Evolutionary conservation across 179 eudicot genomes (phyloP), one percentile per base, ranked within the genome.

Genomic region (Drosera spatulata): DNA sequence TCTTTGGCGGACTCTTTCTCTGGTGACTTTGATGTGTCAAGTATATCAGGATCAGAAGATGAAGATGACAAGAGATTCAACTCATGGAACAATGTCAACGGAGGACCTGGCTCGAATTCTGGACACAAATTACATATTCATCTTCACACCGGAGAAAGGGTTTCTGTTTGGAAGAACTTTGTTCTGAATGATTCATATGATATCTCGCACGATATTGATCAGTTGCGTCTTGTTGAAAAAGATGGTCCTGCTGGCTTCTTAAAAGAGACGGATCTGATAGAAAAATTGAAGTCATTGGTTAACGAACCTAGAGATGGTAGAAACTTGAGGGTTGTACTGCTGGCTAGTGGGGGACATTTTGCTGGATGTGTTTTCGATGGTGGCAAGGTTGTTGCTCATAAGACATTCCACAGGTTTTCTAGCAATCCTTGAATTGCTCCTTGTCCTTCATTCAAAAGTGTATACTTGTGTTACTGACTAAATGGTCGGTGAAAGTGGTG

Each of bases 351-450:
- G 66, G 98, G 96, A 54, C 98, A 91, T 66, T 88, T 91, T 75
- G 95, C 98, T 52, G 98, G 98, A 3, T 88, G 98, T 64, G 98
- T 91, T 41, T 88, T 91, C 75, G 95, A 88, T 79, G 98, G 96
- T 39, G 82, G 75, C 63, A 73, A 77, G 22, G 75, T 79, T 82
- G 82, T 91, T 72, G 89, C 91, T 59, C 85, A 82, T 66, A 91
- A 91, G 68, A 88, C 98, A 39, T 85, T 82, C 76, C 95, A 91
- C 85, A 91, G 98, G 98, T 88, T 50, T 41, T 14, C 42, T 40
- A 15, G 1, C 41, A 4, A 15, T 2, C 8, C 45, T 4, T 22
- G 33, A 22, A 22, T 22, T 22, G 33, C 33, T 1, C 33, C 1
- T 22, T 22, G 33, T 22, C 33, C 33, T 22, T 22, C 1, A 22